These are phyloP conservation scores for Misopates orontium DNA, from an alignment of 257 asterid genomes.

Conservation along the genomic window DNA sequence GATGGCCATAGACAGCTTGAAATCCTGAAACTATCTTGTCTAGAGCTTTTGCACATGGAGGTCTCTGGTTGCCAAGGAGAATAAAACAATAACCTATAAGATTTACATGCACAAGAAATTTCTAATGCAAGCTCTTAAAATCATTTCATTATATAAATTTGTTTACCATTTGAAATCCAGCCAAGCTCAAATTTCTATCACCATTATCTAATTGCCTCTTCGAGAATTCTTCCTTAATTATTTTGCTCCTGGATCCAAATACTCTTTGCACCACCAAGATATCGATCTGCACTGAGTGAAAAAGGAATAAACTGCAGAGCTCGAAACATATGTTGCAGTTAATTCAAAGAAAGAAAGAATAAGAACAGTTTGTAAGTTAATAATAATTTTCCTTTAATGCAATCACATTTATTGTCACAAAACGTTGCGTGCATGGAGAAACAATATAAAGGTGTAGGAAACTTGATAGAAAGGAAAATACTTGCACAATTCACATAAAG, in stretches of 20 bases:
- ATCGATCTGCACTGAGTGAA: too few relatives aligned
- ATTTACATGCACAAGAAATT: conserved; percentile 14
- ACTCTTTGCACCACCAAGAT: too few relatives aligned
- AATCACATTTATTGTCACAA: too few relatives aligned
- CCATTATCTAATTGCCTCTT: too few relatives aligned
- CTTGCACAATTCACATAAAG: background rate
- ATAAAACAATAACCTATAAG: too few relatives aligned
- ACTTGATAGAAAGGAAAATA: background rate
- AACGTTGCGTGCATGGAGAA: too few relatives aligned
- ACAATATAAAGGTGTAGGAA: too few relatives aligned
- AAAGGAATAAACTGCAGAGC: background rate
- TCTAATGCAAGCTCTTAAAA: conserved; percentile 5
- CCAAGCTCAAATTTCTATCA: conserved; percentile 52
- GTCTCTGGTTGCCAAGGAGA: conserved; percentile 43
- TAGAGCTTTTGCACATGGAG: conserved; percentile 56
- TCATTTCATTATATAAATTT: conserved; percentile 17
- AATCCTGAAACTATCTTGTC: conserved; percentile 76
- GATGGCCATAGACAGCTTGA: conserved; percentile 69
- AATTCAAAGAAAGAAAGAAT: too few relatives aligned
- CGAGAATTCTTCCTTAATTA: too few relatives aligned
- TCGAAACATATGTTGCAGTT: conserved; percentile 8
- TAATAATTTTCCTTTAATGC: too few relatives aligned
- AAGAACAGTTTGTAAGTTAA: too few relatives aligned
- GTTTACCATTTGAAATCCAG: conserved; percentile 57
- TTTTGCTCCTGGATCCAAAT: too few relatives aligned